Base-by-base conservation (phyloP, 2,329 filamentous ascomycete genomes). In the Escovopsis sp. region DNA sequence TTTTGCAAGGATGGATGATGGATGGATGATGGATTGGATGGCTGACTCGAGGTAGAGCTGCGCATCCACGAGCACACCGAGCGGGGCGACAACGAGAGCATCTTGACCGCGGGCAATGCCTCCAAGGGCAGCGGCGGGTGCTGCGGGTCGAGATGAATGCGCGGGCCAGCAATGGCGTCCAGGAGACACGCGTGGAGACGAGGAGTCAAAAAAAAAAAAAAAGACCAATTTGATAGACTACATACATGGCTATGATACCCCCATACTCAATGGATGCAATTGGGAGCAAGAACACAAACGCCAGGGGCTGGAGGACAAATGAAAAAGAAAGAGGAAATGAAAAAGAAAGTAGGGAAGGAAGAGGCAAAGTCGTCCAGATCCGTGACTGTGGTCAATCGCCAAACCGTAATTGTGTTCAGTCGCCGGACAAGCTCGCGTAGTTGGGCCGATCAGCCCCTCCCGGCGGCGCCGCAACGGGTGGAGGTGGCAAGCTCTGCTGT, bases 51-150 rank as follows among this genome's bases (percentile, higher is more conserved):
- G 10, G 16, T 46, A 94, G 86, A 80, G 53, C 62, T 96, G 38
- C 71, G 79, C 35, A 94, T 98, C 58, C 90, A 96, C 55, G 72
- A 93, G 41, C 65, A 93, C 44, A 98, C 80, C 21, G 88, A 98
- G 57, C 70, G 84, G 44, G 86, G 90, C 36, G 82, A 96, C 59
- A 98, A 98, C 52, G 86, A 94, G 47, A 83, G 79, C 25, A 74
- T 94, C 49, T 92, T 87, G 58, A 64, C 74, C 35, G 67, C 68
- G 3, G 65, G 60, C 40, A 54, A 41, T 2, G 51, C 50, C 27
- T 39, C 39, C n/a, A 33, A 41, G n/a, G 44, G 49, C 15, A 33
- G 39, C 3, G 57, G 58, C 19, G 48, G 51, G 36, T 50, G 51
- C 36, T 48, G 33, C 36, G 30, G 39, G 21, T 21, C 23, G 36